A percentile compares a stretch with the other conserved stretches of the same genome.
These are phyloP conservation scores for Candida albicans DNA, from an alignment of 1,139 yeast genomes.

Conservation along the genomic window DNA sequence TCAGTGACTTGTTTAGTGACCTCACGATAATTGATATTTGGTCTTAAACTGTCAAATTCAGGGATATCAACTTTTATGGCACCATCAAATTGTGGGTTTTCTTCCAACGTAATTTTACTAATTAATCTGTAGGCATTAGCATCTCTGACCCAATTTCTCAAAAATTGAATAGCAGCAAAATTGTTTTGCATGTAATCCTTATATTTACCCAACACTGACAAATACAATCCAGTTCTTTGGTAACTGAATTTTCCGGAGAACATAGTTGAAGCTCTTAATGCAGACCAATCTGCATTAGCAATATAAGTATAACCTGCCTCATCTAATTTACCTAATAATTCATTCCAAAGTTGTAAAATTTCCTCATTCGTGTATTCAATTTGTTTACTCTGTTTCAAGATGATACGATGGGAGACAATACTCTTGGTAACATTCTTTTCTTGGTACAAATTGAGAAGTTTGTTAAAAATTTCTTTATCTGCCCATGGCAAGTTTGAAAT, in stretches of 20 bases:
- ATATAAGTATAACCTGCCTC: conserved; percentile 55
- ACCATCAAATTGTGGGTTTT: conserved; percentile 19
- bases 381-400: conserved; percentile 71
- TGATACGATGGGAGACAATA: conserved; percentile 73
- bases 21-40: conserved; percentile 30
- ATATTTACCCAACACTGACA: conserved; percentile 56
- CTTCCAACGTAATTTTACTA: conserved; percentile 22
- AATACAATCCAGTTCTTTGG: conserved; percentile 56
- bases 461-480: conserved; percentile 62
- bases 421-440: conserved; percentile 60
- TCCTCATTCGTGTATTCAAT: conserved; percentile 57
- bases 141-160: conserved; percentile 34
- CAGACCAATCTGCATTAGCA: conserved; percentile 88
- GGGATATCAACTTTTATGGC: conserved; percentile 26
- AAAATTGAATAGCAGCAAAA: conserved; percentile 30
- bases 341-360: conserved; percentile 62
- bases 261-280: conserved; percentile 76
- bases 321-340: conserved; percentile 55
- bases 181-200: conserved; percentile 45
- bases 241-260: conserved; percentile 36
- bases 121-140: conserved; percentile 23
- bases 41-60: conserved; percentile 27
- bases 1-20: conserved; percentile 20
- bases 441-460: conserved; percentile 61
- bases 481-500: conserved; percentile 73